Conservation (phyloP, 305 asterid species). For the Plantago coronopus region DNA sequence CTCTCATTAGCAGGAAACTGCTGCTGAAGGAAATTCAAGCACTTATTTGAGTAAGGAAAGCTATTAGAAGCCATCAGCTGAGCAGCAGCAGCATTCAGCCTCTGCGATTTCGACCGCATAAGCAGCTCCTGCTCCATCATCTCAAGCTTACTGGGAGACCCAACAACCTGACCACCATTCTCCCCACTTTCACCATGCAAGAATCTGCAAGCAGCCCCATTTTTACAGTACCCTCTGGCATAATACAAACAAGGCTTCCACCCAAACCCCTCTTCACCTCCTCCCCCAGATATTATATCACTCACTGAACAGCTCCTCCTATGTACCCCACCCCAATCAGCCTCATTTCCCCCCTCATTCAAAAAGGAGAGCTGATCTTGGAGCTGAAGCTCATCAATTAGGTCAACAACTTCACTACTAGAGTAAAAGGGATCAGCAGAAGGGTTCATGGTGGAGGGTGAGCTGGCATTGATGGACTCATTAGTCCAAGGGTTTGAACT, state of each 20-base stretch:
- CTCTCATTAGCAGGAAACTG: conserved; percentile 47
- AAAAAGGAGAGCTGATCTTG: conserved; percentile 72
- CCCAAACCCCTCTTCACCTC: conserved; percentile 46
- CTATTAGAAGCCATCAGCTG: conserved; percentile 35
- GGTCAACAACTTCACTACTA: conserved; percentile 43
- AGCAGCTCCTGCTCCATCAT: conserved; percentile 52
- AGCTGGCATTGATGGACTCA: conserved; percentile 6
- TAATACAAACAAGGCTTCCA: conserved; percentile 76
- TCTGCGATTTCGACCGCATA: conserved; percentile 48
- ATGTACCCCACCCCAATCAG: conserved; percentile 27
- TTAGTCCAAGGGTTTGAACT: not conserved
- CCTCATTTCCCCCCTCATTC: conserved; percentile 32
- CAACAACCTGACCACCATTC: conserved; percentile 19
- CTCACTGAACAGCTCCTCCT: conserved; percentile 71
- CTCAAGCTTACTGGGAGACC: conserved; percentile 28
- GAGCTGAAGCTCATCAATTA: conserved; percentile 65
- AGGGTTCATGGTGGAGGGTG: not conserved
- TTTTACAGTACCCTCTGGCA: conserved; percentile 76
- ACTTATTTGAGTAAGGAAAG: conserved; percentile 39
- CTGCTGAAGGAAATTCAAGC: conserved; percentile 56
- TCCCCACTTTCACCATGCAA: conserved; percentile 46
- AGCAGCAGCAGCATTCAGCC: conserved; percentile 33
- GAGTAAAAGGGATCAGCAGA: conserved; percentile 14
- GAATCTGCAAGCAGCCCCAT: conserved; percentile 63
- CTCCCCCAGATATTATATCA: conserved; percentile 46